These are phyloP conservation scores for Testicularia cyperi DNA, from an alignment of 1,284 basidiomycete species.

Conservation along the genomic window DNA sequence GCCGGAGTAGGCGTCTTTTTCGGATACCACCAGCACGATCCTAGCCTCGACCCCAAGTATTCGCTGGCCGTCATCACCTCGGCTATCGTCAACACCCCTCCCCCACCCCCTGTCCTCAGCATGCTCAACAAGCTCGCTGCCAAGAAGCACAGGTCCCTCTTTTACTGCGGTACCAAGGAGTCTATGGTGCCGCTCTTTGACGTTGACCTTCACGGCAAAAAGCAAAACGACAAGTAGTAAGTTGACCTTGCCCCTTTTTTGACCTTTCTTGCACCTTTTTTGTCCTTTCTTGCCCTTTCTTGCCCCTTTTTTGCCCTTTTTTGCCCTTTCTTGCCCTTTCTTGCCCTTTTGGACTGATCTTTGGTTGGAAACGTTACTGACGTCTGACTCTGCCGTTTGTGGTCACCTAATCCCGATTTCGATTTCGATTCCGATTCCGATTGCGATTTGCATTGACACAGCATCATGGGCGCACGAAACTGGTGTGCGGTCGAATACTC, in stretches of 20 bases:
- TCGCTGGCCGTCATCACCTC: slow-evolving; percentile 55
- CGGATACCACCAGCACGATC: slow-evolving; percentile 44
- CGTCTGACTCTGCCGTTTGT: no score
- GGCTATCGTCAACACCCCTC: slow-evolving; percentile 63
- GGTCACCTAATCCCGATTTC: not conserved
- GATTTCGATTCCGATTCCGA: not conserved
- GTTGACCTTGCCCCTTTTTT: no score
- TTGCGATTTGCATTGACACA: not conserved
- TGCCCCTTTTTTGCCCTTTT: no score
- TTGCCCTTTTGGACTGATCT: no score
- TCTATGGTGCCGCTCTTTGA: slow-evolving; percentile 73
- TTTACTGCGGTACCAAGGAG: slow-evolving; percentile 70
- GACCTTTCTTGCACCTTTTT: no score
- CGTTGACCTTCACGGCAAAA: slow-evolving; percentile 75
- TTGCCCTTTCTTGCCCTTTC: no score
- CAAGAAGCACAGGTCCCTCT: slow-evolving; percentile 71
- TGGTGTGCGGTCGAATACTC: slow-evolving; percentile 79
- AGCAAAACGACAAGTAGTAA: slow-evolving; percentile 65
- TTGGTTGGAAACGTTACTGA: no score
- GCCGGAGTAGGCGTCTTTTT: slow-evolving; percentile 43
- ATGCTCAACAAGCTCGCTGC: slow-evolving; percentile 78
- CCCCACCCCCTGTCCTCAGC: slow-evolving; percentile 74
- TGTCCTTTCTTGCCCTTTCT: no score
- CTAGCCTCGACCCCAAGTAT: slow-evolving; percentile 52
- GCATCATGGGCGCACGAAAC: slow-evolving; percentile 83